Evolutionary conservation across 768 basidiomycete genomes (phyloP).

Genomic region (Suillus cothurnatus): DNA sequence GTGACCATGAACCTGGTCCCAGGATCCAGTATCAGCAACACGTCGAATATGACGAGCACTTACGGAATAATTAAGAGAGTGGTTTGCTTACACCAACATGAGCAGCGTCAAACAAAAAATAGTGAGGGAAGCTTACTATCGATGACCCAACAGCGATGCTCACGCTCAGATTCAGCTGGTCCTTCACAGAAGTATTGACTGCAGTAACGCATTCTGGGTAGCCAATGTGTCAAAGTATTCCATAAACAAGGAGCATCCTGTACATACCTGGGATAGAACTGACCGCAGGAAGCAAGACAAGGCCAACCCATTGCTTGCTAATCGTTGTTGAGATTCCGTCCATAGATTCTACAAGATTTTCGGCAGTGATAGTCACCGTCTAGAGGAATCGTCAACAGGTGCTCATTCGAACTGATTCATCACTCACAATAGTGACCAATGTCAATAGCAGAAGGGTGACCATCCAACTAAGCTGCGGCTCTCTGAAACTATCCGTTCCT

Average conservation of each 20-base stretch:
- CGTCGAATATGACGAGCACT: constrained; percentile 25
- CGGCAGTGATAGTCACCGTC: constrained; percentile 64
- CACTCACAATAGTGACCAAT: constrained; percentile 62
- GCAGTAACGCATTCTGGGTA: constrained; percentile 82
- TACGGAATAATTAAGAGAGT: constrained; percentile 85
- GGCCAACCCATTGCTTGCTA: constrained; percentile 85
- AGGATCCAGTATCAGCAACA: constrained; percentile 1
- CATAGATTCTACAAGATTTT: constrained; percentile 83
- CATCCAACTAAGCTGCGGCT: constrained; percentile 60
- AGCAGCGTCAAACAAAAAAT: background rate
- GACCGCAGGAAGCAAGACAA: constrained; percentile 87
- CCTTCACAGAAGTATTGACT: constrained; percentile 84
- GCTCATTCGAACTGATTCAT: background rate
- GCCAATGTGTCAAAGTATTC: background rate
- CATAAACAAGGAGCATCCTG: background rate
- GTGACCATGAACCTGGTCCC: constrained; percentile 63
- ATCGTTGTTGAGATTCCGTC: constrained; percentile 71
- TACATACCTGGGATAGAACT: constrained; percentile 74
- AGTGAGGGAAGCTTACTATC: constrained; percentile 48
- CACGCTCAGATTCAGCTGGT: constrained; percentile 80
- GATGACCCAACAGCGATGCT: constrained; percentile 83
- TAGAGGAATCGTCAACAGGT: constrained; percentile 16
- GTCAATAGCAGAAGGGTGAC: constrained; percentile 58
- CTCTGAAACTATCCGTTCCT: constrained; percentile 36
- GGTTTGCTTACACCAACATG: constrained; percentile 58